phyloP scores from a whole-genome alignment of 2,329 filamentous ascomycete species.

The Ophiognomonia clavigignenti-juglandacearum region DNA sequence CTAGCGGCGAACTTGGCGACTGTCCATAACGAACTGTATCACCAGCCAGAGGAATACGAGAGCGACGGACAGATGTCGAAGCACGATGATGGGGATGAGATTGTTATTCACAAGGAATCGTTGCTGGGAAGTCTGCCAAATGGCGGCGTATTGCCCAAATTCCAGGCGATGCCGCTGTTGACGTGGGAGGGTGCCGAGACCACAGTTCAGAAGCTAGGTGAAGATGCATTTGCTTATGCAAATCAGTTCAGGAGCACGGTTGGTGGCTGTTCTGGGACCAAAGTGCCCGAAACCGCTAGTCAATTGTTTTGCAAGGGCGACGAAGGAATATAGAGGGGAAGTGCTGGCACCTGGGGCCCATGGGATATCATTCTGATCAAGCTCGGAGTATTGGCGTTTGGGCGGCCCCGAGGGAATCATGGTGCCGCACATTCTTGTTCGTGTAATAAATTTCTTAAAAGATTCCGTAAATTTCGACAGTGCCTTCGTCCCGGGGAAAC shows the following conservation, averaged over 20 bases:
- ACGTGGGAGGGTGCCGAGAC: slow-evolving; percentile 57
- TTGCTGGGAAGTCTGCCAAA: slow-evolving; percentile 46
- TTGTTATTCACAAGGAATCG: slow-evolving; percentile 23
- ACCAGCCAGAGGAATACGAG: slow-evolving; percentile 64
- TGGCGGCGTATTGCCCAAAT: slow-evolving; percentile 36
- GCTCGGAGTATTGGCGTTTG: slow-evolving; percentile 2
- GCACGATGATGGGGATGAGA: slow-evolving; percentile 20
- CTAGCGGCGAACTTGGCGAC: slow-evolving; percentile 56
- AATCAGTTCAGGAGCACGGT: slow-evolving; percentile 56
- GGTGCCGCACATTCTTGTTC: too few relatives aligned
- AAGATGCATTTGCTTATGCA: slow-evolving; percentile 47
- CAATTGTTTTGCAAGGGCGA: slow-evolving; percentile 59
- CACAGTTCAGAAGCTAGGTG: slow-evolving; percentile 33
- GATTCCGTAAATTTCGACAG: too few relatives aligned
- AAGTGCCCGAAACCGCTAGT: slow-evolving; percentile 31
- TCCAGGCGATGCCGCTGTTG: slow-evolving; percentile 53
- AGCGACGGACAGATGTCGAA: slow-evolving; percentile 22
- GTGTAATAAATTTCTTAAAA: too few relatives aligned
- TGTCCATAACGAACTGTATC: slow-evolving; percentile 71
- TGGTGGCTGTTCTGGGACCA: slow-evolving; percentile 54
- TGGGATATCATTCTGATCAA: background rate
- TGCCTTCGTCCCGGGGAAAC: too few relatives aligned
- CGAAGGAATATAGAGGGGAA: slow-evolving; percentile 15
- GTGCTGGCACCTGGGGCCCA: slow-evolving; percentile 4
- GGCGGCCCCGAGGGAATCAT: too few relatives aligned